Conservation (phyloP, 2,329 filamentous ascomycete genomes). For the Sclerotinia nivalis region DNA sequence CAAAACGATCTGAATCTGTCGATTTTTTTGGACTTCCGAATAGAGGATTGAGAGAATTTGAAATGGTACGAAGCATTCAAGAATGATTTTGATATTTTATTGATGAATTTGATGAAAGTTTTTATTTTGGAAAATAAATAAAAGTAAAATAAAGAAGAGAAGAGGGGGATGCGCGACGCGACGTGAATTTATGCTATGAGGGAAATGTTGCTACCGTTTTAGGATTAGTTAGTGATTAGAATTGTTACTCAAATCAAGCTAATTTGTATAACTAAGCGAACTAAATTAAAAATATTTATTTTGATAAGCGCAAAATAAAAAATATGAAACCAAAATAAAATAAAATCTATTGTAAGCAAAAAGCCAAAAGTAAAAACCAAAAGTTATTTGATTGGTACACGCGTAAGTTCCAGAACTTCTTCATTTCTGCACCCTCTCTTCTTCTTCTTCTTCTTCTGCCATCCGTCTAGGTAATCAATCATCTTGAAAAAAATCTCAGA, state of each 20-base stretch:
- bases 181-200: conserved; percentile 20
- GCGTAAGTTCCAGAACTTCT: conserved; percentile 9
- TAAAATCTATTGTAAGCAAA: background rate
- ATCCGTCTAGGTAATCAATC: background rate
- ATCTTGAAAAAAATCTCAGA: background rate
- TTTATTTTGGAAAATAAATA: conserved; percentile 19
- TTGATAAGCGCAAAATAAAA: background rate
- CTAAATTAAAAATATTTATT: background rate
- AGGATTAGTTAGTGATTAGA: conserved; percentile 14
- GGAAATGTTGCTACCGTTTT: conserved; percentile 1
- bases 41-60: conserved; percentile 25
- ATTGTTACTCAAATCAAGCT: background rate
- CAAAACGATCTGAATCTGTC: background rate
- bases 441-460: background rate
- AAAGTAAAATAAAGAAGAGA: conserved; percentile 18
- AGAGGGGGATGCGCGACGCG: conserved; percentile 21
- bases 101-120: background rate
- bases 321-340: background rate
- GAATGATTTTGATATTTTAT: background rate
- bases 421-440: background rate
- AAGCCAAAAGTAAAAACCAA: background rate
- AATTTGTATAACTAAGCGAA: conserved; percentile 16
- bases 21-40: conserved; percentile 30
- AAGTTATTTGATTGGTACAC: conserved; percentile 6
- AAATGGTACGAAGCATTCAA: conserved; percentile 25